These are phyloP conservation scores for Nidularia sp. DNA, from an alignment of 768 basidiomycete species.

Conservation along the genomic window DNA sequence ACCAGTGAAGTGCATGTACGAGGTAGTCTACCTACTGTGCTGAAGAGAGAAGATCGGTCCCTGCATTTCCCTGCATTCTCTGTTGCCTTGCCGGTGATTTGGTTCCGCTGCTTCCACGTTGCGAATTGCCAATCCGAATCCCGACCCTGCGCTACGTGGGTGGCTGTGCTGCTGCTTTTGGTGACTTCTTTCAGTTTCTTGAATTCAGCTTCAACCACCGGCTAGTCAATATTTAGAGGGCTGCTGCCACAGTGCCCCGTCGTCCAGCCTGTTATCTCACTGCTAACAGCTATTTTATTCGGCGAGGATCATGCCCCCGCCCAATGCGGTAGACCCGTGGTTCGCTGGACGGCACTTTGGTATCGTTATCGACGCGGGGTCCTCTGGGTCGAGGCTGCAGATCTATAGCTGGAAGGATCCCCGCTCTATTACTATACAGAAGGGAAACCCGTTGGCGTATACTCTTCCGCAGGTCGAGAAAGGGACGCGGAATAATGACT, in stretches of 20 bases:
- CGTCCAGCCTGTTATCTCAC: not conserved
- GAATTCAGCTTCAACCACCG: too few relatives aligned
- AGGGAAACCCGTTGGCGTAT: constrained; percentile 47
- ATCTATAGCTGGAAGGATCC: constrained; percentile 97
- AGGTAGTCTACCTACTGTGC: too few relatives aligned
- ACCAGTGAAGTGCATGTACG: too few relatives aligned
- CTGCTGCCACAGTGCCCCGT: not conserved
- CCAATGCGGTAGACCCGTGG: constrained; percentile 70
- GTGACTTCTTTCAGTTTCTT: too few relatives aligned
- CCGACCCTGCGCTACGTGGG: too few relatives aligned
- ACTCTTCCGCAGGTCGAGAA: constrained; percentile 86
- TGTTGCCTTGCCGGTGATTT: too few relatives aligned
- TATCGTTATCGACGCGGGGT: constrained; percentile 97
- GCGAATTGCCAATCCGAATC: too few relatives aligned
- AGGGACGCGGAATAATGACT: constrained; percentile 74
- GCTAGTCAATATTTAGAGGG: not conserved
- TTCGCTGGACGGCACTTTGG: constrained; percentile 80
- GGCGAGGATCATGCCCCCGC: constrained; percentile 62
- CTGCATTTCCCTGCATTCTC: too few relatives aligned
- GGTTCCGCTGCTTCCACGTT: too few relatives aligned
- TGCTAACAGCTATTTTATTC: not conserved
- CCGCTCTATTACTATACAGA: constrained; percentile 41
- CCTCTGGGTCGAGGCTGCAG: constrained; percentile 92
- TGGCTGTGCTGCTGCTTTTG: too few relatives aligned
- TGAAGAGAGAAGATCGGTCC: too few relatives aligned